Percentiles rank a stretch among this genome's conserved stretches.
Conservation (phyloP, 441 rosid genomes). For the Jatropha podagrica region DNA sequence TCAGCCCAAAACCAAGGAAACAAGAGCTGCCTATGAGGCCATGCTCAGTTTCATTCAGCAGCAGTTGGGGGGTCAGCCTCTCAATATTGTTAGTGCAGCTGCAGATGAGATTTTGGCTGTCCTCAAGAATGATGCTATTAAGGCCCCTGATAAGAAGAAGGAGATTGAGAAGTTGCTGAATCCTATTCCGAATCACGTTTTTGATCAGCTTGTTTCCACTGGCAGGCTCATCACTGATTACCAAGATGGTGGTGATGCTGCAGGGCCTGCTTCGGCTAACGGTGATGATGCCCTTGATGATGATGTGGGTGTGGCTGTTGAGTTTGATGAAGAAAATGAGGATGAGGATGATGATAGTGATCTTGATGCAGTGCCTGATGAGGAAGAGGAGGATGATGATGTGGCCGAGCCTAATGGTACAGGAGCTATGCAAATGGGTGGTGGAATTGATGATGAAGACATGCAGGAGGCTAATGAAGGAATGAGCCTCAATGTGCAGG, state of each 20-base stretch:
- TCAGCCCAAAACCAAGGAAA: slow-evolving; percentile 93
- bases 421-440: slow-evolving; percentile 89
- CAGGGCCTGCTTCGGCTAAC: slow-evolving; percentile 40
- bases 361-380: slow-evolving; percentile 68
- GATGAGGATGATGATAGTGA: slow-evolving; percentile 92
- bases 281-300: slow-evolving; percentile 88
- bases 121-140: slow-evolving; percentile 62
- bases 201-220: slow-evolving; percentile 79
- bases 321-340: slow-evolving; percentile 78
- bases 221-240: slow-evolving; percentile 82
- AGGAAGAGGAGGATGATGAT: slow-evolving; percentile 80
- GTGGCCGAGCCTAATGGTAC: slow-evolving; percentile 49
- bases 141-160: slow-evolving; percentile 74
- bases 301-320: slow-evolving; percentile 91
- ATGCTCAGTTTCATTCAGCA: slow-evolving; percentile 87
- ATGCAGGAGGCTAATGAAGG: slow-evolving; percentile 67
- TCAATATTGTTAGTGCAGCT: slow-evolving; percentile 75
- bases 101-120: slow-evolving; percentile 93
- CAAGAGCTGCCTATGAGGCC: slow-evolving; percentile 89
- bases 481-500: slow-evolving; percentile 77
- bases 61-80: slow-evolving; percentile 91
- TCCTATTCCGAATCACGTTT: slow-evolving; percentile 41
- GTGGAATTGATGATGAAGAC: slow-evolving; percentile 77
- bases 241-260: slow-evolving; percentile 70
- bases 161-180: slow-evolving; percentile 85